A percentile compares a stretch with the other conserved stretches of the same genome.
These are phyloP conservation scores for Puccinia brachypodii DNA, from an alignment of 1,284 basidiomycete genomes.

Conservation along the genomic window DNA sequence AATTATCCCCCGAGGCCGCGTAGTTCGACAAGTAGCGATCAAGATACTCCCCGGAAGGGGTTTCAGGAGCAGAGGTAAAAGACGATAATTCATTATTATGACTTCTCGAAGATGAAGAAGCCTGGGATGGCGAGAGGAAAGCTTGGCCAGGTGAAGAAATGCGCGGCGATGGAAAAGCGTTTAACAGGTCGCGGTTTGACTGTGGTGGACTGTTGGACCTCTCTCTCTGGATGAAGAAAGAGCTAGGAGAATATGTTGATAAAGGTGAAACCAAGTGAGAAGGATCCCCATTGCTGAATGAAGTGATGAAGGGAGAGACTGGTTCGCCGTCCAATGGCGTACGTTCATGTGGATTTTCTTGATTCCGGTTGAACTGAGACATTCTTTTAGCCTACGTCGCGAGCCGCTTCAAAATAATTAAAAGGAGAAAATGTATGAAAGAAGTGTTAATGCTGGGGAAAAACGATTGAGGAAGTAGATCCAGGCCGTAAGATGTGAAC, in stretches of 20 bases:
- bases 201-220: slow-evolving; percentile 31
- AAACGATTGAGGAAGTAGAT: neutral
- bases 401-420: neutral
- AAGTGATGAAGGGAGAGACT: slow-evolving; percentile 1
- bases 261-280: slow-evolving; percentile 24
- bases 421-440: neutral
- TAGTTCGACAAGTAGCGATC: neutral
- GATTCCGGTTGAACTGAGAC: slow-evolving; percentile 2
- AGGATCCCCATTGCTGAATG: slow-evolving; percentile 33
- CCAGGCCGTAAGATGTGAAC: neutral
- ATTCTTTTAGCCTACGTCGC: neutral
- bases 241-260: slow-evolving; percentile 28
- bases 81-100: neutral
- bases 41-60: neutral
- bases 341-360: slow-evolving; percentile 12
- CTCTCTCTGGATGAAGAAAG: slow-evolving; percentile 10
- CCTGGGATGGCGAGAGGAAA: slow-evolving; percentile 25
- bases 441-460: neutral
- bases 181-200: neutral
- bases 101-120: neutral
- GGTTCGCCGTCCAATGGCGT: neutral
- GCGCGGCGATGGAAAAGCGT: slow-evolving; percentile 14
- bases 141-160: slow-evolving; percentile 4
- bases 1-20: neutral
- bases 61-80: neutral